Evolutionary conservation across 2,329 filamentous ascomycete species (phyloP), one percentile per base, ranked within the genome.

Genomic region (Huntiella bhutanensis): DNA sequence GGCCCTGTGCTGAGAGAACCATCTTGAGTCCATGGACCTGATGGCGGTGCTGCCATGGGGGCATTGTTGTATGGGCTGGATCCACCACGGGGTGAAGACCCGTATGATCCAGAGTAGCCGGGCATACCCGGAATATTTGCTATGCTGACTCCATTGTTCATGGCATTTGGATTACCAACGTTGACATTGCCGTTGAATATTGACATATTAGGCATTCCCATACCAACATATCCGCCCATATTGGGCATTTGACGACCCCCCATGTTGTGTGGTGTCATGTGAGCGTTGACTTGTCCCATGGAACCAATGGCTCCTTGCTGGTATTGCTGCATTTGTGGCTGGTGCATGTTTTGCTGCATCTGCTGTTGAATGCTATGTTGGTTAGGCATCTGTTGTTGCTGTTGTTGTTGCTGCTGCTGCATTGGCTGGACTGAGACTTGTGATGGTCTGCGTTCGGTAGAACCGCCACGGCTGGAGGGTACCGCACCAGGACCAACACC

Each of bases 401-500:
- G 45, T 11, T 33, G 16, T n/a, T 48, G 47, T 3, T 45, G 35
- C 5, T 49, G 47, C 2, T n/a, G 32, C 16, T 43, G 49, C 12
- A 47, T 37, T 4, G 43, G 49, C 34, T 38, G 41, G 3, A 36
- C 66, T 44, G 58, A 59, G 44, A 56, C 55, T 17, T 45, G 45
- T 45, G 58, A 56, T 39, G 64, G 66, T 47, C 67, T 63, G 33
- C 71, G 69, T 47, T 71, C 67, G 36, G 75, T 66, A 1, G 65
- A 55, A 48, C 65, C 64, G 41, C 62, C 60, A 57, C 76, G 64
- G 48, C 65, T 67, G 6, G 70, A 67, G 41, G 70, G 71, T n/a
- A 82, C 70, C 17, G 76, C 75, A 17, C 77, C 78, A 6, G 75
- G 75, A 0, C 75, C 74, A 54, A 81, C 70, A 22, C 73, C 73